Conservation (phyloP, 2,329 filamentous ascomycete genomes). For the Penicillium sp. region DNA sequence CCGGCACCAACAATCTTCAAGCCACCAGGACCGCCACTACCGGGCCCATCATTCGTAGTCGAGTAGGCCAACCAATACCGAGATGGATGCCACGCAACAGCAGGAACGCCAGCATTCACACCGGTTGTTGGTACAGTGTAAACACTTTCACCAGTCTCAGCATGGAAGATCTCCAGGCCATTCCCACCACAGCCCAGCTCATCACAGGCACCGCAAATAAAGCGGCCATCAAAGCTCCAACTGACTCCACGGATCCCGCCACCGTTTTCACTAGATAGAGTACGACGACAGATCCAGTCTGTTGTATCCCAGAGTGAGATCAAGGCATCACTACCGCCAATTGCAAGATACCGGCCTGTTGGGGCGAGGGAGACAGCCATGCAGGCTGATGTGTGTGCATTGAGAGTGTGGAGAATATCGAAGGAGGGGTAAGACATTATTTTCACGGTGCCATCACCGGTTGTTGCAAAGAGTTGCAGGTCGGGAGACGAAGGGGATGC, state of each 20-base stretch:
- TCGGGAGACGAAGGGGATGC: conserved; percentile 39
- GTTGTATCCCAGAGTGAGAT: conserved; percentile 57
- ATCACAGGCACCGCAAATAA: conserved; percentile 53
- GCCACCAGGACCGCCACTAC: conserved; percentile 43
- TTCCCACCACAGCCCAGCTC: conserved; percentile 48
- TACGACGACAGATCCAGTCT: conserved; percentile 56
- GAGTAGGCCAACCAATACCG: conserved; percentile 56
- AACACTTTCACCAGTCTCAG: conserved; percentile 54
- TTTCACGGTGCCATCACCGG: conserved; percentile 54
- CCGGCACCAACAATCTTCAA: conserved; percentile 55
- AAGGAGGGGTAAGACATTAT: conserved; percentile 54
- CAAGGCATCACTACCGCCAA: conserved; percentile 54
- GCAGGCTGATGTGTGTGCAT: conserved; percentile 55
- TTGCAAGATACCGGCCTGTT: conserved; percentile 53
- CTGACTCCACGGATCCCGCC: conserved; percentile 53
- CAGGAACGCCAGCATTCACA: conserved; percentile 45
- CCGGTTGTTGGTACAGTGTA: conserved; percentile 49
- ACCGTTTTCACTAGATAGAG: conserved; percentile 49
- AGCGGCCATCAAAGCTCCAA: conserved; percentile 57
- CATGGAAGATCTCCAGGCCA: conserved; percentile 55
- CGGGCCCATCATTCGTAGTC: conserved; percentile 46
- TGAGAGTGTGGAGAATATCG: conserved; percentile 48
- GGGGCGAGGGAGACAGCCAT: conserved; percentile 51
- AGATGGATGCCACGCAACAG: conserved; percentile 56
- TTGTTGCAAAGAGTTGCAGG: conserved; percentile 52